These are phyloP conservation scores for Linaria vulgaris DNA, from an alignment of 257 asterid species.

Conservation along the genomic window DNA sequence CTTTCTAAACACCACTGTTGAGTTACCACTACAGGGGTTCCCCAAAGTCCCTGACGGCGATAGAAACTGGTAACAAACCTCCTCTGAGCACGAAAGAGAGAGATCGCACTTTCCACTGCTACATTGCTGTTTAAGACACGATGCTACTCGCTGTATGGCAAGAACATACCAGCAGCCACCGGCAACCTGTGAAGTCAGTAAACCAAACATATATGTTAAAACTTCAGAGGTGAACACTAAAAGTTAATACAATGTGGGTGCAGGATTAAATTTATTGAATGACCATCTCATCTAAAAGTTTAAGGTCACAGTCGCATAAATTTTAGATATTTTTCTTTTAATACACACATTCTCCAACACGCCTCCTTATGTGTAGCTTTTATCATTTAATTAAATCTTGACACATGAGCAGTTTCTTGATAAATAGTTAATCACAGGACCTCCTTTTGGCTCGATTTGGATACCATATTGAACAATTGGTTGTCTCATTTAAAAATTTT, in stretches of 20 bases:
- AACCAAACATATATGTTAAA: background rate
- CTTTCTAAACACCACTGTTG: slow-evolving; percentile 30
- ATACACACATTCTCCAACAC: no score
- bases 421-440: no score
- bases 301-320: no score
- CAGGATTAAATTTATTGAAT: background rate
- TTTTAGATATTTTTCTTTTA: no score
- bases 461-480: no score
- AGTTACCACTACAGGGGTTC: slow-evolving; percentile 64
- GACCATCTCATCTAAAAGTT: no score
- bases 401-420: no score
- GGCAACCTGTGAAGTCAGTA: slow-evolving; percentile 52
- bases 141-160: slow-evolving; percentile 76
- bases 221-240: background rate
- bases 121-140: slow-evolving; percentile 77
- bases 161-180: slow-evolving; percentile 99
- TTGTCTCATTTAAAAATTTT: no score
- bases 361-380: no score
- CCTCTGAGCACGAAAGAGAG: slow-evolving; percentile 70
- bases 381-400: no score
- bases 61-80: slow-evolving; percentile 70
- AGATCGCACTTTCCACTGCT: slow-evolving; percentile 41
- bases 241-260: no score
- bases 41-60: slow-evolving; percentile 45
- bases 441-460: no score